Conservation (phyloP, 2,329 filamentous ascomycete genomes). For the Trichoderma koningiopsis region DNA sequence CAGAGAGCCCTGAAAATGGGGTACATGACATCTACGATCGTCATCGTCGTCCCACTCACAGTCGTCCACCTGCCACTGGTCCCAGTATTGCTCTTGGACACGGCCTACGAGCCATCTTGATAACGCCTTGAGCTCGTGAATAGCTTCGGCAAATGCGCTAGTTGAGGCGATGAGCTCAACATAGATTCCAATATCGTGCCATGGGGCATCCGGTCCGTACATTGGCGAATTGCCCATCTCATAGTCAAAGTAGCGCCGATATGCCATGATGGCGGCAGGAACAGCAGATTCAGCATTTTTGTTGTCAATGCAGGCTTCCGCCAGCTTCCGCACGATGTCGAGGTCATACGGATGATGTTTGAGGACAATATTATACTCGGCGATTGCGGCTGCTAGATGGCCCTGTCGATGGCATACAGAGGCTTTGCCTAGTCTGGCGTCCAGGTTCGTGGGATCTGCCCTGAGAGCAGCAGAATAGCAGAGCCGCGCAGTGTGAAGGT, state of each 20-base stretch:
- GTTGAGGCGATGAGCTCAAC: constrained; percentile 74
- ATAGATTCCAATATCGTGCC: constrained; percentile 85
- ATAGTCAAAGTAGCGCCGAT: constrained; percentile 50
- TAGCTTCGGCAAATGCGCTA: constrained; percentile 64
- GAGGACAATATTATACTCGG: constrained; percentile 59
- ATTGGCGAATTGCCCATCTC: constrained; percentile 39
- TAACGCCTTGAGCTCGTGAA: constrained; percentile 69
- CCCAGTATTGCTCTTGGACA: constrained; percentile 75
- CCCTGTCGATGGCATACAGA: constrained; percentile 59
- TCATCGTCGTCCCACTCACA: constrained; percentile 84
- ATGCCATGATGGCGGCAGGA: constrained; percentile 50
- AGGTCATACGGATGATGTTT: constrained; percentile 57
- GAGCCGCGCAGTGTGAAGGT: constrained; percentile 57
- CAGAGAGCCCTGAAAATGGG: constrained; percentile 59
- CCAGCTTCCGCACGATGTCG: constrained; percentile 56
- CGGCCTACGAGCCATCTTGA: constrained; percentile 83
- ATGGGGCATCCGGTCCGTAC: constrained; percentile 52
- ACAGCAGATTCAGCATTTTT: constrained; percentile 46
- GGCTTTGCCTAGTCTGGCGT: constrained; percentile 62
- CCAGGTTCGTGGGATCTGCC: constrained; percentile 58
- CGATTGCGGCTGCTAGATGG: constrained; percentile 55
- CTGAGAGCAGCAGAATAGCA: constrained; percentile 63
- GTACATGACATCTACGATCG: constrained; percentile 63
- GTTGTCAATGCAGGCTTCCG: constrained; percentile 58
- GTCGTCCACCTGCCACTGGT: constrained; percentile 70